phyloP scores from a whole-genome alignment of 2,329 filamentous ascomycete genomes.

The Colletotrichum graminicola region DNA sequence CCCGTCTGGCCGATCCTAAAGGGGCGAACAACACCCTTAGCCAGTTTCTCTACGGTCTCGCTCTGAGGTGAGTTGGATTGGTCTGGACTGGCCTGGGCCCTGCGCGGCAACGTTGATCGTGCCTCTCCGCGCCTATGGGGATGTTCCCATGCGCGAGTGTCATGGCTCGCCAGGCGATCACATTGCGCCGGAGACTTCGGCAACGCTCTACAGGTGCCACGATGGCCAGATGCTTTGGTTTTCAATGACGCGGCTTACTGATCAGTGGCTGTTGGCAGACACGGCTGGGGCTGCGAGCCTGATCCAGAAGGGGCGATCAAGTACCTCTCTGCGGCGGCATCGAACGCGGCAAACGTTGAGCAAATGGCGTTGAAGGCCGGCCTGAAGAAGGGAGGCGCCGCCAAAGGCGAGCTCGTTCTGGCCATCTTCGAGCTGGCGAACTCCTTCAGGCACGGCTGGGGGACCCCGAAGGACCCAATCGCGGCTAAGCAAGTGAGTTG shows the following conservation, averaged over 20 bases:
- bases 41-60: slow-evolving; percentile 95
- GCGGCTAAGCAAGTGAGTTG: slow-evolving; percentile 78
- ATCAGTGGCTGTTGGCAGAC: slow-evolving; percentile 64
- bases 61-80: slow-evolving; percentile 74
- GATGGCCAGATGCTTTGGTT: slow-evolving; percentile 6
- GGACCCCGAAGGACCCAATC: slow-evolving; percentile 84
- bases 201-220: slow-evolving; percentile 7
- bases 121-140: slow-evolving; percentile 2
- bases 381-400: slow-evolving; percentile 91
- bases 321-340: slow-evolving; percentile 89
- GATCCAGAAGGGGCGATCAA: slow-evolving; percentile 80
- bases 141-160: slow-evolving; percentile 4
- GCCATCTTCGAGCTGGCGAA: slow-evolving; percentile 96
- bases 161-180: slow-evolving; percentile 20
- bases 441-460: slow-evolving; percentile 95
- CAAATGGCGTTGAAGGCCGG: slow-evolving; percentile 86
- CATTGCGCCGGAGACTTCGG: slow-evolving; percentile 9
- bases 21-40: slow-evolving; percentile 93
- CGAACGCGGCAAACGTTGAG: slow-evolving; percentile 90
- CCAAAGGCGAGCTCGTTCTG: slow-evolving; percentile 95
- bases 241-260: slow-evolving; percentile 18
- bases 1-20: slow-evolving; percentile 81
- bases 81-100: slow-evolving; percentile 21
- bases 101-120: slow-evolving; percentile 17
- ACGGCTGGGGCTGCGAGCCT: slow-evolving; percentile 90